These are phyloP conservation scores for Tetrahymena elliotti DNA, from an alignment of 73 alveolate species.

Conservation along the genomic window DNA sequence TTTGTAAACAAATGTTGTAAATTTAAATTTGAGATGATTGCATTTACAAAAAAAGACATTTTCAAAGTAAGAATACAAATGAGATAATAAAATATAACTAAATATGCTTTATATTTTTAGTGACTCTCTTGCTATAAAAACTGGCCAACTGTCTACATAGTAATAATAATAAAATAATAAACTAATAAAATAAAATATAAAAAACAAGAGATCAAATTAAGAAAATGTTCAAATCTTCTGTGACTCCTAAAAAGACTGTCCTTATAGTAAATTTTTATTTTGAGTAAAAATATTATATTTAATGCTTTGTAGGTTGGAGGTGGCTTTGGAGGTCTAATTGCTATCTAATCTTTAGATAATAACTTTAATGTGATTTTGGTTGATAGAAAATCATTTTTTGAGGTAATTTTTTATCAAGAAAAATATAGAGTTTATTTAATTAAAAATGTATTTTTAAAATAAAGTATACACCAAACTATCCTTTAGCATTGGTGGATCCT, in stretches of 20 bases:
- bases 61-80: too few species aligned
- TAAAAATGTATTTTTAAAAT: too few species aligned
- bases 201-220: too few species aligned
- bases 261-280: neutral
- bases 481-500: neutral
- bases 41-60: too few species aligned
- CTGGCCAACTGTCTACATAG: too few species aligned
- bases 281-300: neutral
- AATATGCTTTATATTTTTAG: too few species aligned
- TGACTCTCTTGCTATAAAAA: too few species aligned
- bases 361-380: neutral
- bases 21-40: too few species aligned
- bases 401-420: neutral
- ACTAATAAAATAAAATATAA: too few species aligned
- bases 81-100: too few species aligned
- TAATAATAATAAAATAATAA: too few species aligned
- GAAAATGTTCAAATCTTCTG: neutral
- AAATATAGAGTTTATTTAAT: too few species aligned
- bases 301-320: neutral
- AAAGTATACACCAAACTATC: neutral
- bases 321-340: neutral
- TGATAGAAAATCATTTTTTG: neutral
- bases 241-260: neutral
- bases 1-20: neutral
- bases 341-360: neutral